A percentile compares a stretch with the other conserved stretches of the same genome.
phyloP scores from a whole-genome alignment of 2,329 filamentous ascomycete genomes.

The Cordyceps javanica region DNA sequence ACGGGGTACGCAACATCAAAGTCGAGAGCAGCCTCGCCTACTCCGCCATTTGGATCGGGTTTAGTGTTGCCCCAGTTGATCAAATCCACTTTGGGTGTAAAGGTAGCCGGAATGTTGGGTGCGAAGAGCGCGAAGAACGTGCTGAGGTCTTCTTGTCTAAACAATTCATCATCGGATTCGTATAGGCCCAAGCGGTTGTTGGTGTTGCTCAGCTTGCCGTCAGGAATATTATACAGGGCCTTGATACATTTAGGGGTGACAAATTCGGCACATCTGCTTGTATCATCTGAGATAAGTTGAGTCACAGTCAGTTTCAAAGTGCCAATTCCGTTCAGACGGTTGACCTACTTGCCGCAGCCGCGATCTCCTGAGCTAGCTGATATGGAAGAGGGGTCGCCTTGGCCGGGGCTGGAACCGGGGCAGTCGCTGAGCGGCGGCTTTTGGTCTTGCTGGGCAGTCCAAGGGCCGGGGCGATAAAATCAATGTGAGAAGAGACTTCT shows the following conservation, averaged over 20 bases:
- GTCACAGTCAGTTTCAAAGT: not conserved
- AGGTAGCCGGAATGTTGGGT: conserved; percentile 30
- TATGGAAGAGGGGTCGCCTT: not conserved
- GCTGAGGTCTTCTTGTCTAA: conserved; percentile 33
- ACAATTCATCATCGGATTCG: conserved; percentile 33
- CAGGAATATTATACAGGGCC: conserved; percentile 36
- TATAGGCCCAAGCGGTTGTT: conserved; percentile 37
- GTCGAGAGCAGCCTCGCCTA: conserved; percentile 41
- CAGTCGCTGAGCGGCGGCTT: not conserved
- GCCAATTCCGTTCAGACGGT: too few relatives aligned
- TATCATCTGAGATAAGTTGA: not conserved
- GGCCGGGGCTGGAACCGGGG: not conserved
- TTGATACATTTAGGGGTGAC: conserved; percentile 51
- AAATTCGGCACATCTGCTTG: conserved; percentile 39
- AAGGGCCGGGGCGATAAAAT: not conserved
- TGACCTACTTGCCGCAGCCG: not conserved
- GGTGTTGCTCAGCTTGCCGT: conserved; percentile 13
- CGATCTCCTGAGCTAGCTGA: not conserved
- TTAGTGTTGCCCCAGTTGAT: conserved; percentile 21
- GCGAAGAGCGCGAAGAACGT: conserved; percentile 29
- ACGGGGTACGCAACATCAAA: conserved; percentile 47
- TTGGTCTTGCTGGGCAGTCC: not conserved
- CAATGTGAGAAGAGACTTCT: not conserved
- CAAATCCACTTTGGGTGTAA: conserved; percentile 27
- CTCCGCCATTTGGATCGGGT: conserved; percentile 18